Conservation (phyloP, 2,329 filamentous ascomycete genomes). For the Pseudofabraea citricarpa region DNA sequence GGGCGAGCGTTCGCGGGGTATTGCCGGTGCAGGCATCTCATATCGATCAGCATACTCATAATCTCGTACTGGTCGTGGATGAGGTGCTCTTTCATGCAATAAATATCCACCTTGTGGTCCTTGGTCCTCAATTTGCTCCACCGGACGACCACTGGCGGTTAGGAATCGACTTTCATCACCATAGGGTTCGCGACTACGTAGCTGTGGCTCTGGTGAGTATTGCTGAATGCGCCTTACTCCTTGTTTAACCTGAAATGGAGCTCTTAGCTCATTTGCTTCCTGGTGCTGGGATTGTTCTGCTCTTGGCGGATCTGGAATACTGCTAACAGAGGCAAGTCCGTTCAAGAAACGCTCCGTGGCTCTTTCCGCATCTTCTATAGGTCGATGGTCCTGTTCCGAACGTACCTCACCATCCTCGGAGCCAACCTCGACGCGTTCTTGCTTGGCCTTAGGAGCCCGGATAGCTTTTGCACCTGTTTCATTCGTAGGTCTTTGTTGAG, state of each 20-base stretch:
- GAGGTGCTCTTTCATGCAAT: conserved; percentile 14
- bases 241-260: conserved; percentile 15
- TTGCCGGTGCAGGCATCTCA: conserved; percentile 12
- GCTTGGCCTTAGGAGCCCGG: conserved; percentile 12
- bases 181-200: conserved; percentile 11
- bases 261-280: conserved; percentile 7
- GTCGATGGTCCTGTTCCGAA: conserved; percentile 9
- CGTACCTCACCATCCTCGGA: conserved; percentile 34
- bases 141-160: conserved; percentile 6
- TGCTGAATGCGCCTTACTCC: conserved; percentile 10
- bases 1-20: conserved; percentile 22
- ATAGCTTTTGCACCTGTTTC: conserved; percentile 22
- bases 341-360: conserved; percentile 34
- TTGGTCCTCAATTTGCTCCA: conserved; percentile 9
- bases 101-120: conserved; percentile 10
- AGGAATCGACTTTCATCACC: conserved; percentile 10
- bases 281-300: conserved; percentile 9
- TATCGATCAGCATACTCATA: conserved; percentile 23
- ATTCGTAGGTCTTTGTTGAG: conserved; percentile 19
- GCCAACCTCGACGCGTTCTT: conserved; percentile 22
- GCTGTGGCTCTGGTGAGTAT: conserved; percentile 9
- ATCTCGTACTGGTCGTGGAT: conserved; percentile 13
- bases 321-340: conserved; percentile 26
- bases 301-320: conserved; percentile 5
- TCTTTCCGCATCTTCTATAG: conserved; percentile 24